Conservation (phyloP, 371 early-diverging fungal genomes). For the Blakeslea trispora region DNA sequence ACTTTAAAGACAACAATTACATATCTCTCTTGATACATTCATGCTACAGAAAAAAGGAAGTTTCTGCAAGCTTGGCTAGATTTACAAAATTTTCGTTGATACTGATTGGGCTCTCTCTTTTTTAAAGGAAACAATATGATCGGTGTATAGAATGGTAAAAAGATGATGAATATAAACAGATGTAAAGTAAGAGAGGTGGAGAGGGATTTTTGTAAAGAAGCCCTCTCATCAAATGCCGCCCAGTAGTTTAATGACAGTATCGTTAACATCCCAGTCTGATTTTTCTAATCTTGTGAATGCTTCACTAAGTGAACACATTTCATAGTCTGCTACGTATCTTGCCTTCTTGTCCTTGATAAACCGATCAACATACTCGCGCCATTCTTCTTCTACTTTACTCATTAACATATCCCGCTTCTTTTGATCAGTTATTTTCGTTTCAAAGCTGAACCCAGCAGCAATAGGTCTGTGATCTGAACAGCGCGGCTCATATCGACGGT, state of each 20-base stretch:
- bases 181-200: no score
- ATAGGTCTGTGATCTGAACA: slow-evolving; percentile 88
- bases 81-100: no score
- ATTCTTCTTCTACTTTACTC: slow-evolving; percentile 21
- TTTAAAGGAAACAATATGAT: no score
- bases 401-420: slow-evolving; percentile 30
- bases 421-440: slow-evolving; percentile 58
- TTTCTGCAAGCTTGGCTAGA: no score
- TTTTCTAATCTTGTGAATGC: slow-evolving; percentile 22
- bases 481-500: slow-evolving; percentile 58
- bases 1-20: no score
- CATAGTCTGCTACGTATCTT: slow-evolving; percentile 33
- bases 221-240: background rate
- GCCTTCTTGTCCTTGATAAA: slow-evolving; percentile 31
- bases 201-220: no score
- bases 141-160: no score
- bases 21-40: no score
- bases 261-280: slow-evolving; percentile 31
- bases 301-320: slow-evolving; percentile 26
- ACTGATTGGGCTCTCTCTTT: no score
- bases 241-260: slow-evolving; percentile 17
- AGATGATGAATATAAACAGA: no score
- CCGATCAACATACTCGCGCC: slow-evolving; percentile 15
- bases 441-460: slow-evolving; percentile 59
- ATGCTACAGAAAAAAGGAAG: no score